These are phyloP conservation scores for Camellia japonica DNA, from an alignment of 148 eudicot genomes.

Conservation along the genomic window DNA sequence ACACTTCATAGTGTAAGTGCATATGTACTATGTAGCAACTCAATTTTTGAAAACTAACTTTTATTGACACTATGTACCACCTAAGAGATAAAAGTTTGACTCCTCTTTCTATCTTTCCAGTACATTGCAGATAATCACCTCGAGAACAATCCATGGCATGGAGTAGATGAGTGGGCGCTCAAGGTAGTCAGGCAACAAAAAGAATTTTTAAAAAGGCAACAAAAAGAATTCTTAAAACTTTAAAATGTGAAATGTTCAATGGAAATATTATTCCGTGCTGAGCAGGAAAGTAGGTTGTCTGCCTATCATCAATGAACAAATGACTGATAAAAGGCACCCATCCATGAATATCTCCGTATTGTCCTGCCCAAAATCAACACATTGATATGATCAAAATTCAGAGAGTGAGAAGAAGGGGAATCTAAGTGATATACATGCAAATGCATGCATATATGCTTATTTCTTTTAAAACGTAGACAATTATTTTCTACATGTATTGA, in stretches of 20 bases:
- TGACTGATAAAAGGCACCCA: neutral
- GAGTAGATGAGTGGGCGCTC: conserved; percentile 66
- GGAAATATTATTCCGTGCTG: neutral
- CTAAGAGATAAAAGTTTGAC: neutral
- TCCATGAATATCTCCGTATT: neutral
- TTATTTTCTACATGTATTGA: conserved; percentile 3
- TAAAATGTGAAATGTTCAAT: neutral
- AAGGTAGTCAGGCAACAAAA: conserved; percentile 49
- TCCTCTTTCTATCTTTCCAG: conserved; percentile 32
- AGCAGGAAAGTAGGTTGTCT: conserved; percentile 2
- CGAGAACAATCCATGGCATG: conserved; percentile 87
- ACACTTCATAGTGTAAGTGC: conserved; percentile 84
- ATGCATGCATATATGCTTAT: neutral
- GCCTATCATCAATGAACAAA: neutral
- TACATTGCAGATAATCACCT: conserved; percentile 79
- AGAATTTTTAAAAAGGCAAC: neutral
- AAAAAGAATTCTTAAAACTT: neutral
- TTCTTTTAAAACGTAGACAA: neutral
- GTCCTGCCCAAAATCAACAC: neutral
- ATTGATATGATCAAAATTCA: neutral
- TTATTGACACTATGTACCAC: neutral
- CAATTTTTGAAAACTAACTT: too few species aligned
- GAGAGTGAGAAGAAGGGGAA: neutral
- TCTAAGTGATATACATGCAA: neutral
- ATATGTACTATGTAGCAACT: neutral